A percentile compares a stretch with the other conserved stretches of the same genome.
phyloP scores from a whole-genome alignment of 1,284 basidiomycete genomes.

The Ustilago lituana region DNA sequence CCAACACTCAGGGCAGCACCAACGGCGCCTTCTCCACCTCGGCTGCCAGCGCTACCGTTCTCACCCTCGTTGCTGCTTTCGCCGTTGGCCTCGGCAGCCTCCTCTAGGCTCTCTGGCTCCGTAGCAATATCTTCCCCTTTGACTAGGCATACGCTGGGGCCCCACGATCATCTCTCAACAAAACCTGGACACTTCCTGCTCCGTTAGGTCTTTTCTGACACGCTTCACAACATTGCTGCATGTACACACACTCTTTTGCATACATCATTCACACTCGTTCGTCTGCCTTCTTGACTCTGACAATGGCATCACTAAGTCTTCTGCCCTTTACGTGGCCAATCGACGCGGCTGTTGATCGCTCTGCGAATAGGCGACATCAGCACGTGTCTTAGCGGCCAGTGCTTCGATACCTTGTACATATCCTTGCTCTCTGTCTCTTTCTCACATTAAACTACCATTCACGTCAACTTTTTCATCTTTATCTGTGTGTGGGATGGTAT shows the following conservation, averaged over 20 bases:
- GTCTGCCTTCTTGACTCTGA: too few species aligned
- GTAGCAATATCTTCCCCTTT: too few species aligned
- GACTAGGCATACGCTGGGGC: too few species aligned
- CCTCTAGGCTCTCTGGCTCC: too few species aligned
- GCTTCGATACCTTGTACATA: conserved; percentile 8
- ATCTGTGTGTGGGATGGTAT: too few species aligned
- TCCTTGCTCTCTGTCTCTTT: background rate
- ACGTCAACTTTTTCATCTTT: too few species aligned
- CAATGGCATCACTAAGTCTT: too few species aligned
- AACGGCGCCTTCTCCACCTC: conserved; percentile 22
- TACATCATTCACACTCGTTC: background rate
- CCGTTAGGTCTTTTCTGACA: too few species aligned
- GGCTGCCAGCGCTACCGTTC: conserved; percentile 1
- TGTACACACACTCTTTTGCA: conserved; percentile 8
- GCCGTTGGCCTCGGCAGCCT: conserved; percentile 17
- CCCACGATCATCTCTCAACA: too few species aligned
- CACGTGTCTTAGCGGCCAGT: conserved; percentile 1
- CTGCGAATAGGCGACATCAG: too few species aligned
- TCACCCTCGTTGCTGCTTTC: conserved; percentile 11
- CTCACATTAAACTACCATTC: background rate
- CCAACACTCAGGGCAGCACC: background rate
- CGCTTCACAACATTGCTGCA: too few species aligned
- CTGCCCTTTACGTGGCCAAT: background rate
- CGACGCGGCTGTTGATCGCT: background rate
- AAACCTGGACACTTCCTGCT: background rate